phyloP scores from a whole-genome alignment of 345 rosid species.

The Ricinus communis region DNA sequence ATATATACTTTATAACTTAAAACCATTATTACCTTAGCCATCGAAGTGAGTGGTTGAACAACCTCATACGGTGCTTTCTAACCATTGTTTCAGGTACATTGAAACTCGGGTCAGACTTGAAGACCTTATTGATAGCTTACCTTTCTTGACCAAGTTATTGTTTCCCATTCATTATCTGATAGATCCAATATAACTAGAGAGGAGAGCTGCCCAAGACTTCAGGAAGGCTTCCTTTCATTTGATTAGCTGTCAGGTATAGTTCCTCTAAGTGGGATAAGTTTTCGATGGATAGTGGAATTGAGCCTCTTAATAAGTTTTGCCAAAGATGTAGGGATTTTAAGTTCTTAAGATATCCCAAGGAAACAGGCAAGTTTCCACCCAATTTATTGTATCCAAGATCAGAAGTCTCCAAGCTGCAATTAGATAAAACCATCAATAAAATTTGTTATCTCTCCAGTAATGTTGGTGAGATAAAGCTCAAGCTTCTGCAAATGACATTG shows the following conservation, averaged over 20 bases:
- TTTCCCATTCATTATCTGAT: slow-evolving; percentile 15
- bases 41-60: too few species aligned
- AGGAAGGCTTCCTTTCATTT: slow-evolving; percentile 19
- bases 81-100: too few species aligned
- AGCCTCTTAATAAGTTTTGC: slow-evolving; percentile 9
- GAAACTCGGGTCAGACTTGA: too few species aligned
- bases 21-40: too few species aligned
- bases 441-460: too few species aligned
- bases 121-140: too few species aligned
- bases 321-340: slow-evolving; percentile 2
- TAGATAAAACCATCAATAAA: too few species aligned
- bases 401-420: slow-evolving; percentile 24
- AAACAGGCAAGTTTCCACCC: slow-evolving; percentile 12
- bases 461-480: too few species aligned
- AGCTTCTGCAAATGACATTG: too few species aligned
- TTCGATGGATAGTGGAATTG: slow-evolving; percentile 14
- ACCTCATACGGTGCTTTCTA: too few species aligned
- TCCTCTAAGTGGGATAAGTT: slow-evolving; percentile 9
- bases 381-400: slow-evolving; percentile 12
- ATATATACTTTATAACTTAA: too few species aligned
- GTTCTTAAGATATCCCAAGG: slow-evolving; percentile 10
- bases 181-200: slow-evolving; percentile 9
- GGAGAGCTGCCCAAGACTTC: slow-evolving; percentile 18
- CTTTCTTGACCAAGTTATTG: too few species aligned
- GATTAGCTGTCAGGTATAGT: slow-evolving; percentile 6